Percentiles rank a stretch among this genome's conserved stretches.
Evolutionary conservation across 2,329 filamentous ascomycete species (phyloP).

Genomic region (Penicillium sp.): DNA sequence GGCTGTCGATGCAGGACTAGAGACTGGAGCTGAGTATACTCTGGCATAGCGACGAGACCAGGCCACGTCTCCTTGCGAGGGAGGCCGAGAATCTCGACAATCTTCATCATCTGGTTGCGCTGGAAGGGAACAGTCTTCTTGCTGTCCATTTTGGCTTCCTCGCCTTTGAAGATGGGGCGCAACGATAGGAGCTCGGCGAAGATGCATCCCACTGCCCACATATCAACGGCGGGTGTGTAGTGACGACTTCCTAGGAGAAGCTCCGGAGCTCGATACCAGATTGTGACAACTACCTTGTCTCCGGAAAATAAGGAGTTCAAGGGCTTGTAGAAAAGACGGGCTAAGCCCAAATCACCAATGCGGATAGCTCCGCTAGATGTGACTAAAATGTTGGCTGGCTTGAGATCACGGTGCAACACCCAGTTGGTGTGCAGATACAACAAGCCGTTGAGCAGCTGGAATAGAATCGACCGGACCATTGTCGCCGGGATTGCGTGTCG

Average conservation of each 20-base stretch:
- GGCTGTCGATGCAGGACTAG: slow-evolving; percentile 49
- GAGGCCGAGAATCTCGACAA: slow-evolving; percentile 92
- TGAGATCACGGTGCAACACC: slow-evolving; percentile 95
- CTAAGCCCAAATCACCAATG: slow-evolving; percentile 91
- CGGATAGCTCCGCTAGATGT: slow-evolving; percentile 87
- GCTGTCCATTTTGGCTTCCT: slow-evolving; percentile 97
- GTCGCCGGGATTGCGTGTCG: slow-evolving; percentile 84
- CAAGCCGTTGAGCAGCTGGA: slow-evolving; percentile 91
- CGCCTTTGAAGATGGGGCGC: slow-evolving; percentile 95
- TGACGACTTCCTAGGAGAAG: slow-evolving; percentile 89
- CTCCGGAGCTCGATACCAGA: slow-evolving; percentile 97
- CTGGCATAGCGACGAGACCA: slow-evolving; percentile 79
- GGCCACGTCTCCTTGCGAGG: slow-evolving; percentile 91
- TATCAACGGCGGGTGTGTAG: slow-evolving; percentile 94
- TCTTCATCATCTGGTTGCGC: slow-evolving; percentile 98
- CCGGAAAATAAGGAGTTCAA: slow-evolving; percentile 88
- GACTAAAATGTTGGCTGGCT: slow-evolving; percentile 98
- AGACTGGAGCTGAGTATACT: slow-evolving; percentile 72
- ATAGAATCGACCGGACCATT: slow-evolving; percentile 92
- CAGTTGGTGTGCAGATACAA: slow-evolving; percentile 95
- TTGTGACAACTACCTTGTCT: slow-evolving; percentile 98
- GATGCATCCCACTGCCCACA: slow-evolving; percentile 98
- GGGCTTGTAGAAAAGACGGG: slow-evolving; percentile 90
- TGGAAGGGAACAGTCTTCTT: slow-evolving; percentile 98
- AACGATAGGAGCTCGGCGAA: slow-evolving; percentile 91